These are phyloP conservation scores for Prunus mongolica DNA, from an alignment of 306 rosid species.

Conservation along the genomic window DNA sequence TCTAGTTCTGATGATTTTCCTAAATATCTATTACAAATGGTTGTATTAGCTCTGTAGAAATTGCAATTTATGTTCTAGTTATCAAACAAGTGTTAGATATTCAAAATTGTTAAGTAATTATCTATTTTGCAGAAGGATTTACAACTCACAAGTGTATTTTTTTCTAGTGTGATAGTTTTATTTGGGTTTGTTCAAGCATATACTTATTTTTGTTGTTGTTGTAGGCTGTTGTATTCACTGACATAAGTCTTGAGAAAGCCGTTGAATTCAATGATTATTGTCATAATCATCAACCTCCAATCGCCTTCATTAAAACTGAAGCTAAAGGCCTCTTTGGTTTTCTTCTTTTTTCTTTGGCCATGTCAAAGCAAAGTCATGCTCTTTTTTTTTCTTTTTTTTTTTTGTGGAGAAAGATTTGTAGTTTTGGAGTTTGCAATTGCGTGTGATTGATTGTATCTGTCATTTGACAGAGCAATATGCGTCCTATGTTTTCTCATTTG, in stretches of 20 bases:
- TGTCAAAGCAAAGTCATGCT: background rate
- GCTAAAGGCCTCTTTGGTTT: constrained; percentile 94
- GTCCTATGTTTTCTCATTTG: constrained; percentile 61
- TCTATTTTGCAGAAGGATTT: background rate
- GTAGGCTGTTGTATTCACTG: constrained; percentile 85
- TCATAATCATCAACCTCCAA: constrained; percentile 82
- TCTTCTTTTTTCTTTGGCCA: background rate
- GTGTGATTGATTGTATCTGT: constrained; percentile 3
- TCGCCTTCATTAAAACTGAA: constrained; percentile 83
- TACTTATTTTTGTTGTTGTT: constrained; percentile 21
- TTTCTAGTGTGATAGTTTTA: background rate
- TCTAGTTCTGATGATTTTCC: too few relatives aligned
- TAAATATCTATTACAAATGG: background rate
- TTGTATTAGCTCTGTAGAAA: background rate
- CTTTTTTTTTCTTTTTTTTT: background rate
- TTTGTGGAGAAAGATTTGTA: background rate
- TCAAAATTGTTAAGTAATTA: background rate
- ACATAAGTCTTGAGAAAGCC: constrained; percentile 61
- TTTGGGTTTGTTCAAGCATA: background rate
- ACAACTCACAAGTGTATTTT: background rate
- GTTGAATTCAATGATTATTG: constrained; percentile 72
- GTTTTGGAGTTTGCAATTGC: constrained; percentile 15
- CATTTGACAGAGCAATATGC: background rate
- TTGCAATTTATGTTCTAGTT: background rate
- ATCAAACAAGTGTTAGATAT: background rate